Conservation (phyloP, 306 rosid genomes). For the Trichosanthes truncata region DNA sequence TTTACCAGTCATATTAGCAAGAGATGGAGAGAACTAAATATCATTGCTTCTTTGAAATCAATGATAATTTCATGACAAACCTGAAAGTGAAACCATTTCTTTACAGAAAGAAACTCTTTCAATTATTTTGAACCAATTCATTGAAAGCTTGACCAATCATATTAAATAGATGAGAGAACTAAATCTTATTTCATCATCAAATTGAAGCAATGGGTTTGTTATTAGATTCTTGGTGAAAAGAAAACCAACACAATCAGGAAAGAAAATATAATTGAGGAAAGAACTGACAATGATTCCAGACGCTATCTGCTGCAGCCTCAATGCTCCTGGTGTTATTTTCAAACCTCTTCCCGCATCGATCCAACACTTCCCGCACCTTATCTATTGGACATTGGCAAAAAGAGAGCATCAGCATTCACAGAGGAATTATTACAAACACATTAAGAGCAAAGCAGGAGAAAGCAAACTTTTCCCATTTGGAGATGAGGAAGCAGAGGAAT, state of each 20-base stretch:
- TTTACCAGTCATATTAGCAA: neutral
- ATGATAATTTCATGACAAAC: neutral
- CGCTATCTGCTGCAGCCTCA: conserved; percentile 35
- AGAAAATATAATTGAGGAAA: neutral
- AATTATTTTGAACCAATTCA: neutral
- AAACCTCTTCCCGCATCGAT: conserved; percentile 38
- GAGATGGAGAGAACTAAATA: neutral
- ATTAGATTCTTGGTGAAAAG: neutral
- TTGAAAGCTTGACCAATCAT: neutral
- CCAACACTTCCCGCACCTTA: conserved; percentile 19
- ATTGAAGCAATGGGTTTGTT: neutral
- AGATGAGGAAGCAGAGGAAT: neutral
- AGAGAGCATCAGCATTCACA: neutral
- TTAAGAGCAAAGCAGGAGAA: neutral
- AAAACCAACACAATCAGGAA: neutral
- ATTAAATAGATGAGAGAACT: neutral
- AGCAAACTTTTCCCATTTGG: neutral
- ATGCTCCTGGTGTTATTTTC: conserved; percentile 42
- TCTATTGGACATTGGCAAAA: neutral
- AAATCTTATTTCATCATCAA: neutral
- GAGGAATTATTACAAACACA: neutral
- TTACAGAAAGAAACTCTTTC: neutral
- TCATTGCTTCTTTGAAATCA: neutral
- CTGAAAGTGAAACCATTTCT: neutral
- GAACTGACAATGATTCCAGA: conserved; percentile 66